A percentile compares a stretch with the other conserved stretches of the same genome.
Evolutionary conservation across 179 eudicot genomes (phyloP).

Genomic region (Dionaea muscipula): DNA sequence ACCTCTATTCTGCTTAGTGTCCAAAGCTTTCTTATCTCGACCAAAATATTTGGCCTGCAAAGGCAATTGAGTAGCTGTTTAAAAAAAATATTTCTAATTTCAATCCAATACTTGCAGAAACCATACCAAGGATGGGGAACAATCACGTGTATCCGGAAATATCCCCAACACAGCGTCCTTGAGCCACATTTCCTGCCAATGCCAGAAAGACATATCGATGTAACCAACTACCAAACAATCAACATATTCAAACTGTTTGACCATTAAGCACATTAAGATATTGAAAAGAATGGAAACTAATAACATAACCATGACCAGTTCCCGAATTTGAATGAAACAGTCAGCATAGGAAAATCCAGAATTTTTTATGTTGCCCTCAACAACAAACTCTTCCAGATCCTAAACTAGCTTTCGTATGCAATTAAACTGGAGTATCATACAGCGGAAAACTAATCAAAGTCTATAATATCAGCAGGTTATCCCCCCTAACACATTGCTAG

Average conservation of each 20-base stretch:
- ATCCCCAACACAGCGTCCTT: conserved; percentile 59
- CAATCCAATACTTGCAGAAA: conserved; percentile 9
- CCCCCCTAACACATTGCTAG: no score
- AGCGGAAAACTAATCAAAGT: no score
- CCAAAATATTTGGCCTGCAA: conserved; percentile 61
- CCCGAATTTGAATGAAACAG: no score
- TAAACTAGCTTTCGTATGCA: no score
- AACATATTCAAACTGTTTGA: background rate
- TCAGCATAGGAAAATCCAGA: no score
- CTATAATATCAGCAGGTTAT: no score
- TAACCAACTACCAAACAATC: background rate
- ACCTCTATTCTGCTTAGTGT: conserved; percentile 42
- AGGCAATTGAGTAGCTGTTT: conserved; percentile 15
- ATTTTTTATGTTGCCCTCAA: no score
- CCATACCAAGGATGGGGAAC: conserved; percentile 78
- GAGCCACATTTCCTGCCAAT: conserved; percentile 72
- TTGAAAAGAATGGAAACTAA: no score
- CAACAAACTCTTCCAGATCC: no score
- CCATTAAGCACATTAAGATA: no score
- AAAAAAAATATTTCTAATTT: conserved; percentile 3
- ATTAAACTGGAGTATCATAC: no score
- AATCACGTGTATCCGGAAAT: conserved; percentile 86
- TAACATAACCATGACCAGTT: no score
- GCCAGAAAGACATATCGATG: background rate
- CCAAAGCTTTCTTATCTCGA: conserved; percentile 46